A percentile compares a stretch with the other conserved stretches of the same genome.
Conservation (phyloP, 257 asterid genomes). For the Solanum verrucosum region DNA sequence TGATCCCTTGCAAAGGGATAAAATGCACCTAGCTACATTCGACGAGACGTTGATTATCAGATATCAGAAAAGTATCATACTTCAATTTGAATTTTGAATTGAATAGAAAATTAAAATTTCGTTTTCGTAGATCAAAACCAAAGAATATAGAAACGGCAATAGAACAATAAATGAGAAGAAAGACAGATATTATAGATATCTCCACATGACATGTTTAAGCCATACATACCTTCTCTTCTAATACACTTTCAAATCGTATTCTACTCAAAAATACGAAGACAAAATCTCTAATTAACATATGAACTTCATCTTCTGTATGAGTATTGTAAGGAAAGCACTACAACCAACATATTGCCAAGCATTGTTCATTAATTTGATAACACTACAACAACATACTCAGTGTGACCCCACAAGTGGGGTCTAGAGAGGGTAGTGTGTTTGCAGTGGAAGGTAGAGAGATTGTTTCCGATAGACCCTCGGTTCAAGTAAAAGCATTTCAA, state of each 20-base stretch:
- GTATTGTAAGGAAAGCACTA: background rate
- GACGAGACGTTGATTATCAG: background rate
- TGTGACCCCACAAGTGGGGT: background rate
- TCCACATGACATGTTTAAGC: background rate
- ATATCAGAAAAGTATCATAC: background rate
- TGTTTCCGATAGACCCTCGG: background rate
- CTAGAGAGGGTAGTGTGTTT: background rate
- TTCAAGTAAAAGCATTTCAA: background rate
- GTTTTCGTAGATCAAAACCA: background rate
- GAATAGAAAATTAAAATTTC: background rate
- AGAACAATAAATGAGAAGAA: background rate
- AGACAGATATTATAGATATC: background rate
- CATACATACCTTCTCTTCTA: background rate
- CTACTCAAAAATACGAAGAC: background rate
- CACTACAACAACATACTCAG: background rate
- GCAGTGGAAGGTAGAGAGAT: background rate
- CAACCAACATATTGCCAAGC: background rate
- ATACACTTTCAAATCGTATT: background rate
- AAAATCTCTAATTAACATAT: background rate
- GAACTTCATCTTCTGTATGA: background rate
- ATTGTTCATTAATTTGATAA: background rate
- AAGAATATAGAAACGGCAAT: background rate
- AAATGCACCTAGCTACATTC: conserved; percentile 48
- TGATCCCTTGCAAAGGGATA: conserved; percentile 68
- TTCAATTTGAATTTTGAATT: background rate